These are phyloP conservation scores for Letharia columbiana DNA, from an alignment of 495 filamentous ascomycete species.

Conservation along the genomic window DNA sequence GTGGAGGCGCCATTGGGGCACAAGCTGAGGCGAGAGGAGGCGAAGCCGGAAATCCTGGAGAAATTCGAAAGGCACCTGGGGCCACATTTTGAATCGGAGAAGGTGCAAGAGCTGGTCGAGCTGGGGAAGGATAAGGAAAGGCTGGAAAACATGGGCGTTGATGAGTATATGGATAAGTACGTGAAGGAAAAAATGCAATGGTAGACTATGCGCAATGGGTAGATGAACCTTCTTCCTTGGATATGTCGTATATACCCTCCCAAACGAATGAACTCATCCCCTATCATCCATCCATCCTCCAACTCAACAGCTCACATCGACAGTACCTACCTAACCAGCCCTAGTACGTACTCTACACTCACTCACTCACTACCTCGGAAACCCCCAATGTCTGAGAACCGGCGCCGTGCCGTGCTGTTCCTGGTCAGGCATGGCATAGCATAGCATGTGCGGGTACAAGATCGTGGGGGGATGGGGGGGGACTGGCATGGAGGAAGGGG, in stretches of 20 bases:
- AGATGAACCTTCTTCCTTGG: too few relatives aligned
- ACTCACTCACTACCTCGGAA: too few relatives aligned
- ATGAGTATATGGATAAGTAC: constrained; percentile 91
- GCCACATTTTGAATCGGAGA: constrained; percentile 67
- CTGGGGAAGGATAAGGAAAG: constrained; percentile 62
- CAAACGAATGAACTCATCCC: neutral
- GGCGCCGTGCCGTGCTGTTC: too few relatives aligned
- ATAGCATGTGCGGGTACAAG: too few relatives aligned
- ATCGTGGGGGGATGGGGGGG: too few relatives aligned
- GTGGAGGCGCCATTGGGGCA: constrained; percentile 94
- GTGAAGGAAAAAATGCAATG: constrained; percentile 54
- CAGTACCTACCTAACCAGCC: too few relatives aligned
- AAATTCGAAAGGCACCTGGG: constrained; percentile 91
- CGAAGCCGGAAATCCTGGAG: constrained; percentile 87
- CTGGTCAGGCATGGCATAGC: too few relatives aligned
- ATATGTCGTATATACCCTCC: neutral
- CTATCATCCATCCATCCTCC: too few relatives aligned
- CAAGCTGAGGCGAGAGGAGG: constrained; percentile 83
- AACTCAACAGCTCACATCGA: too few relatives aligned
- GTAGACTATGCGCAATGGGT: neutral
- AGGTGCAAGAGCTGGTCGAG: constrained; percentile 69
- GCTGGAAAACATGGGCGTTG: constrained; percentile 74
- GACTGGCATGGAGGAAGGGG: too few relatives aligned
- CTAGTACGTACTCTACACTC: too few relatives aligned
- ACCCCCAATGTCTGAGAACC: too few relatives aligned